A percentile compares a stretch with the other conserved stretches of the same genome.
These are phyloP conservation scores for Tetraselmis chui DNA, from an alignment of 139 green algal species.

Conservation along the genomic window DNA sequence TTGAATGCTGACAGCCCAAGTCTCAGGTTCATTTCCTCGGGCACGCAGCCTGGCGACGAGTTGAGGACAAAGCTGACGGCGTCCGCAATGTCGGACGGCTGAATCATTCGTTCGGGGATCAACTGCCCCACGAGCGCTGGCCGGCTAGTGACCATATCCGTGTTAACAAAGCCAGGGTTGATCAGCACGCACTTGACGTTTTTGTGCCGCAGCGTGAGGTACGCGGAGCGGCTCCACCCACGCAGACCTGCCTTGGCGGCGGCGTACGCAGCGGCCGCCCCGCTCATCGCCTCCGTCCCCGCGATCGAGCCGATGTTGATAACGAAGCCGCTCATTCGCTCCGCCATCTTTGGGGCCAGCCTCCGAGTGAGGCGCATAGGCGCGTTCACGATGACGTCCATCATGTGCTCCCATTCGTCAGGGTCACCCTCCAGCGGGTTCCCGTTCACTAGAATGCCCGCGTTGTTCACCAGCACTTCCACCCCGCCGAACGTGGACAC, in stretches of 20 bases:
- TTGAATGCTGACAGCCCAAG: not conserved
- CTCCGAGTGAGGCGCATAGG: conserved; percentile 36
- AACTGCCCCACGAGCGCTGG: conserved; percentile 5
- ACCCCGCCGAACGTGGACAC: conserved; percentile 20
- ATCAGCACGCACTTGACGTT: conserved; percentile 43
- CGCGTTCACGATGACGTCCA: conserved; percentile 29
- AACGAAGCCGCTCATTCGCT: conserved; percentile 29
- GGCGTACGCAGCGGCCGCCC: conserved; percentile 21
- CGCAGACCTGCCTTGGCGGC: conserved; percentile 36
- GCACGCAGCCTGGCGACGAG: conserved; percentile 14
- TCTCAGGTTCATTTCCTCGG: conserved; percentile 15
- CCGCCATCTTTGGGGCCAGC: conserved; percentile 30
- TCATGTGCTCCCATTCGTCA: conserved; percentile 24
- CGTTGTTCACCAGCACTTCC: conserved; percentile 42
- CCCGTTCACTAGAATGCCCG: conserved; percentile 16
- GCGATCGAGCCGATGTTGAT: conserved; percentile 38
- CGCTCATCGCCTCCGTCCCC: conserved; percentile 21
- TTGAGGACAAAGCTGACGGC: conserved; percentile 28
- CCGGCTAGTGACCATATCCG: conserved; percentile 26
- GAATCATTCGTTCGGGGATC: conserved; percentile 28
- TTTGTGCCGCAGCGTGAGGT: conserved; percentile 14
- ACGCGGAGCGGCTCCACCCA: conserved; percentile 27
- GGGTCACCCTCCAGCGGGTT: conserved; percentile 16
- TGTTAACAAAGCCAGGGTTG: conserved; percentile 30
- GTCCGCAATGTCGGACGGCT: conserved; percentile 33